phyloP scores from a whole-genome alignment of 441 rosid genomes.

The Populus trichocarpa region DNA sequence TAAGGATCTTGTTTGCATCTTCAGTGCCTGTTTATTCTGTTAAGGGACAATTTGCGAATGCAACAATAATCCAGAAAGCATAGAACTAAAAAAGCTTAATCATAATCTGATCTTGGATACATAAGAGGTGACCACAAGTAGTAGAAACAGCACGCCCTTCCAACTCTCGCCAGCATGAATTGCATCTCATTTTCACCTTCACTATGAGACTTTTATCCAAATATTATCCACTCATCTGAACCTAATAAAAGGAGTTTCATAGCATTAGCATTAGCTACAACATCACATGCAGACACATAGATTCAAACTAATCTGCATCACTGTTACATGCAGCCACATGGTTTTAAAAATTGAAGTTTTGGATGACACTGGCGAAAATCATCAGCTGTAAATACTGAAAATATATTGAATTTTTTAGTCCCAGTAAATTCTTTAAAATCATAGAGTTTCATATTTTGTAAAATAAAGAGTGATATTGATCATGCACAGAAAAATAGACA shows the following conservation, averaged over 20 bases:
- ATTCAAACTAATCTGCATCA: too few relatives aligned
- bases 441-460: too few relatives aligned
- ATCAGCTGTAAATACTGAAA: too few relatives aligned
- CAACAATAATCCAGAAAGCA: not conserved
- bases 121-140: constrained; percentile 88
- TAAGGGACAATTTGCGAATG: constrained; percentile 24
- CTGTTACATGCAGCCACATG: too few relatives aligned
- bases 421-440: too few relatives aligned
- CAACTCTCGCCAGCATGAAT: constrained; percentile 93
- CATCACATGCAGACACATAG: not conserved
- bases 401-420: too few relatives aligned
- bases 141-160: constrained; percentile 89
- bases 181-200: constrained; percentile 80
- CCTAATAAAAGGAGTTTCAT: constrained; percentile 3
- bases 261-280: not conserved
- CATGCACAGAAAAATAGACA: too few relatives aligned
- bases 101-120: constrained; percentile 43
- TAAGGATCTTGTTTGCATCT: constrained; percentile 87
- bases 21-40: constrained; percentile 64
- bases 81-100: not conserved
- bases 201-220: constrained; percentile 16
- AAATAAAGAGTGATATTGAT: too few relatives aligned
- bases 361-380: too few relatives aligned
- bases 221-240: constrained; percentile 14
- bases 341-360: too few relatives aligned